Evolutionary conservation across 2,329 filamentous ascomycete genomes (phyloP).

Genomic region (Penicillium fuscoglaucum): DNA sequence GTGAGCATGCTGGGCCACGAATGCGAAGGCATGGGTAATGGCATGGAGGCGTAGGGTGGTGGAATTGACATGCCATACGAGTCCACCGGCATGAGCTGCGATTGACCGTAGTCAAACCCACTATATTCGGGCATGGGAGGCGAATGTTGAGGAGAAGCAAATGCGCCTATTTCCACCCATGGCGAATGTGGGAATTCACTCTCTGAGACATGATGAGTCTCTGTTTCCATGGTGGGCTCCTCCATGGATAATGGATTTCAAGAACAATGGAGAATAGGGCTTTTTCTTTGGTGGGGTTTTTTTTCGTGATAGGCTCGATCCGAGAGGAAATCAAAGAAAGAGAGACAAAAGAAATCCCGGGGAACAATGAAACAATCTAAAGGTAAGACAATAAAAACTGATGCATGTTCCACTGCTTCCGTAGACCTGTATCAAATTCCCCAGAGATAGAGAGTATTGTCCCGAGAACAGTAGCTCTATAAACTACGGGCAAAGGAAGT

Average conservation of each 20-base stretch:
- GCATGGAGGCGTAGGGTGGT: constrained; percentile 59
- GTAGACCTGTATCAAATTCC: constrained; percentile 42
- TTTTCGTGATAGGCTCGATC: constrained; percentile 6
- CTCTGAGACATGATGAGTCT: constrained; percentile 46
- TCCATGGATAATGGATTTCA: constrained; percentile 36
- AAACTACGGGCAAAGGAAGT: constrained; percentile 35
- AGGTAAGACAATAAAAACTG: constrained; percentile 48
- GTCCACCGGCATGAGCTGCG: constrained; percentile 62
- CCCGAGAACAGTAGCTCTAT: constrained; percentile 4
- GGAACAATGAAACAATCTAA: constrained; percentile 35
- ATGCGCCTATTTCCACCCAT: constrained; percentile 49
- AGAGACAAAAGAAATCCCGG: constrained; percentile 21
- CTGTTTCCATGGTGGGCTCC: constrained; percentile 50
- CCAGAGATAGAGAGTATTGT: constrained; percentile 12
- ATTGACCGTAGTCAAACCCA: constrained; percentile 62
- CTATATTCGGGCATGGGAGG: constrained; percentile 70
- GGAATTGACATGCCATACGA: constrained; percentile 57
- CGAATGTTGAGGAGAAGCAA: constrained; percentile 62
- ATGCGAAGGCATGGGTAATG: constrained; percentile 69
- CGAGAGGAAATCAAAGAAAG: constrained; percentile 8
- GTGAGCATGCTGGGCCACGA: constrained; percentile 80
- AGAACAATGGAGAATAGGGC: background rate
- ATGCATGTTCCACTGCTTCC: constrained; percentile 50
- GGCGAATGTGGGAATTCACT: constrained; percentile 47
- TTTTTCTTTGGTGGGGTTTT: background rate